Evolutionary conservation across 108 stramenopile genomes (phyloP), one percentile per base, ranked within the genome.

Genomic region (Cyclotella atomus): DNA sequence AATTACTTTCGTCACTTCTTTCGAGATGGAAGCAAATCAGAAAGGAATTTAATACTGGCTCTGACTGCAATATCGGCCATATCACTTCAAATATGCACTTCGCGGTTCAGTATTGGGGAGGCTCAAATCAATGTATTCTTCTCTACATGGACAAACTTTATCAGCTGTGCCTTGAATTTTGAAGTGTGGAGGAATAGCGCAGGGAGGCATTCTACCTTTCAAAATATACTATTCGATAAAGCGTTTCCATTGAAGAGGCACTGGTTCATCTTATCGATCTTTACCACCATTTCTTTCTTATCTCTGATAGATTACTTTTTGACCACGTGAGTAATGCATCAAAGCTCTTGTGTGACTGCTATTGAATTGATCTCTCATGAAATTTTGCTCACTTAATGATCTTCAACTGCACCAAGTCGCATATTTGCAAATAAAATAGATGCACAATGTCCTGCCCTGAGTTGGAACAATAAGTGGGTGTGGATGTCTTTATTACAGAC

Each of bases 111-210:
- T 23, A 84, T 89, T 4, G 89, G 88, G 23, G 84, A 87, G 64
- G 61, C 77, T 3, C 87, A 91, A 66, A 76, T 85, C 19, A 92
- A 92, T 78, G 83, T 89, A 15, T 92, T 74, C 55, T 87, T 92
- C 62, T 88, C 89, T 6, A 76, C 79, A 19, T 92, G 91, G 91
- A 87, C 88, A 33, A 76, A 41, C 34, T 76, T 76, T 50, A 35
- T 60, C 12, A 60, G 57, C 29, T 30, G 25, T 50, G 30, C 30
- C 7, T 19, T 68, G 43, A 76, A 67, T 23, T 76, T 67, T 36
- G 75, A 68, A 27, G 59, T 76, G 2, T 76, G 75, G 75, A 59
- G 75, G 47, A 76, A 49, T 9, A 45, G 57, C 6, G 55, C 75
- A 21, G 75, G 75, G 29, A 34, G 66, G 41, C 54, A 76, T 17